A percentile compares a stretch with the other conserved stretches of the same genome.
Evolutionary conservation across 2,329 filamentous ascomycete species (phyloP).

Genomic region (Cladosporium sphaerospermum): DNA sequence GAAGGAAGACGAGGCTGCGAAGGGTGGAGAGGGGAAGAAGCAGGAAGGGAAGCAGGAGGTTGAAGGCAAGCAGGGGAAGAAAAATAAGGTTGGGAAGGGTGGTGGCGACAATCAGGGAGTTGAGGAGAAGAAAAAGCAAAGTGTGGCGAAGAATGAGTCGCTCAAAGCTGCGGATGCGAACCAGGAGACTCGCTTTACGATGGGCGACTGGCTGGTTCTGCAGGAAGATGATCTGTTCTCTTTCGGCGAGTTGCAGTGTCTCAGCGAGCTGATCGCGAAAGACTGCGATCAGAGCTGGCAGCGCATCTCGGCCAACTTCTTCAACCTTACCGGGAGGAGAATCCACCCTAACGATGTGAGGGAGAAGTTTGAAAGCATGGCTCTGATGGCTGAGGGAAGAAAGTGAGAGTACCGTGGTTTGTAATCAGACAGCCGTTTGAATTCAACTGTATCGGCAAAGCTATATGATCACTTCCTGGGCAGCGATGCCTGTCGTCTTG

Average conservation of each 20-base stretch:
- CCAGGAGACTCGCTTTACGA: conserved; percentile 25
- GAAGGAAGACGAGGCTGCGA: conserved; percentile 9
- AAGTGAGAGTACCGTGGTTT: background rate
- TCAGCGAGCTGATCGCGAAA: conserved; percentile 39
- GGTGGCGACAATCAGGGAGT: conserved; percentile 15
- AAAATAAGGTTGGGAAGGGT: no score
- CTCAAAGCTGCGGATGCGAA: background rate
- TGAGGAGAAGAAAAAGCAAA: background rate
- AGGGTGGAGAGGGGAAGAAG: conserved; percentile 11
- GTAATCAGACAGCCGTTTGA: no score
- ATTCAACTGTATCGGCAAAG: no score
- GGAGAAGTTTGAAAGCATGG: conserved; percentile 34
- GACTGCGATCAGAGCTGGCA: conserved; percentile 40
- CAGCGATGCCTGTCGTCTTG: no score
- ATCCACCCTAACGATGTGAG: conserved; percentile 39
- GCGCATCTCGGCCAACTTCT: conserved; percentile 42
- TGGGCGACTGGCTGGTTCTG: conserved; percentile 26
- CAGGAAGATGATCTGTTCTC: conserved; percentile 32
- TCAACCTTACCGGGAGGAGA: conserved; percentile 43
- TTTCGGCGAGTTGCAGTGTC: conserved; percentile 34
- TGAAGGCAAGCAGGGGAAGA: conserved; percentile 12
- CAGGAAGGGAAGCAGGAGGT: conserved; percentile 13
- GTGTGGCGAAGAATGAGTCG: background rate
- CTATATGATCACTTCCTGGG: no score
- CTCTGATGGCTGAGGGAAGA: background rate